Evolutionary conservation across 768 basidiomycete species (phyloP), one percentile per base, ranked within the genome.

Genomic region (Suillus spraguei): DNA sequence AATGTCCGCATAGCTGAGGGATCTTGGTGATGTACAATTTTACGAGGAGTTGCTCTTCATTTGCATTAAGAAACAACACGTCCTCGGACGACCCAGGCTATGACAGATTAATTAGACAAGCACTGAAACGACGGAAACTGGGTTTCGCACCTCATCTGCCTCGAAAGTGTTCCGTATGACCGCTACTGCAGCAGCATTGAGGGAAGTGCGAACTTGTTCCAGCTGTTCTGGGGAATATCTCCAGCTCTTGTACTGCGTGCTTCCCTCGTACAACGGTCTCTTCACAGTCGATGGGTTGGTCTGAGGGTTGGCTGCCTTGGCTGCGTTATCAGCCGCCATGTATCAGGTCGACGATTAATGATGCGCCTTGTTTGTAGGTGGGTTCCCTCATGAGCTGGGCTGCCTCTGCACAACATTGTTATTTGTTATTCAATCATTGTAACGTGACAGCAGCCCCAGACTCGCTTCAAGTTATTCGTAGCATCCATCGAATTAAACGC

Each of bases 241-340:
- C 97, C 97, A 99, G 72, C 95, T 87, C 61, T 81, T 86, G 77
- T 81, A 93, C 70, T 95, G 93, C 0, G 91, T 92, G 68, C 91
- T 92, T 46, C 82, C 84, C 69, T 94, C 86, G 68, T 93, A 95
- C 3, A 92, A 72, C 0, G 90, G 78, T 63, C 64, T 77, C 50
- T 62, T 71, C 59, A 24, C 55, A 38, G 56, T 14, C 17, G 44
- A 59, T 2, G 64, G 50, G n/a, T 28, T 64, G 28, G 41, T 41
- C 28, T 35, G 41, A 4, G 14, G 9, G 20, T 64, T 44, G 8
- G 42, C 60, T 52, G 36, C 52, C 61, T 56, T 61, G 20, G 53
- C n/a, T 6, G 35, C 8, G 63, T 33, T 64, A 20, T 42, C 60
- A 35, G 35, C 55, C 41, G 63, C 55, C 52, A 49, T 64, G 62